Evolutionary conservation across 1,284 basidiomycete species (phyloP), one percentile per base, ranked within the genome.

Genomic region (Pseudozyma sp.): DNA sequence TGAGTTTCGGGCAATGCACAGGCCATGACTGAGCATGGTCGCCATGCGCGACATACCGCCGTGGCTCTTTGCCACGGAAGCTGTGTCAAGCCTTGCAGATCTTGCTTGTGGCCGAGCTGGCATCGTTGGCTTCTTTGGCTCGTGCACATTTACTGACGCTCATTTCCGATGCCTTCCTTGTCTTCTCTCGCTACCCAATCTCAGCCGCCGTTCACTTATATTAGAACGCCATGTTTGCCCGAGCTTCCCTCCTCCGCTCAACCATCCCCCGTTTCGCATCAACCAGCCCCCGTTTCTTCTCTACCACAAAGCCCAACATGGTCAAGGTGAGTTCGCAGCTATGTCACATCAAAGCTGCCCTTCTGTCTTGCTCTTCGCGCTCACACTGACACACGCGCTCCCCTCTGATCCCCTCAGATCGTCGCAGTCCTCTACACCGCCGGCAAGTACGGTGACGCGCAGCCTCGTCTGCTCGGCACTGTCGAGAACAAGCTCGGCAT

Each of bases 401-500:
- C n/a, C 4, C 19, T 29, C 11, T 43, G 17, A 10, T 24, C 35
- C 7, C 29, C 30, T 30, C 45, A 94, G 92, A 87, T 94, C 80
- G 88, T 94, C 66, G 91, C 92, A 79, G 90, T 94, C 78, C 89
- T 94, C 58, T 87, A 87, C 81, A 78, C 78, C 44, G 86, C 86
- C 92, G 93, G 87, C 87, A 89, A 82, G 88, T 90, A 92, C 70
- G 94, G 94, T 60, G 78, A 87, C 77, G 87, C 92, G 79, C 92
- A 97, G 86, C 89, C 92, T 54, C 90, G 92, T 85, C 90, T 97
- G 43, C 88, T 96, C 48, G 94, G 94, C 59, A 94, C 94, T 16
- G 88, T 90, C 65, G 93, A 98, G 87, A 97, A 97, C 87, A 88
- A 81, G 40, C 84, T 86, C 50, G 85, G 84, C 19, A 67, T 83